phyloP scores from a whole-genome alignment of 345 rosid species.

The Mercurialis annua region DNA sequence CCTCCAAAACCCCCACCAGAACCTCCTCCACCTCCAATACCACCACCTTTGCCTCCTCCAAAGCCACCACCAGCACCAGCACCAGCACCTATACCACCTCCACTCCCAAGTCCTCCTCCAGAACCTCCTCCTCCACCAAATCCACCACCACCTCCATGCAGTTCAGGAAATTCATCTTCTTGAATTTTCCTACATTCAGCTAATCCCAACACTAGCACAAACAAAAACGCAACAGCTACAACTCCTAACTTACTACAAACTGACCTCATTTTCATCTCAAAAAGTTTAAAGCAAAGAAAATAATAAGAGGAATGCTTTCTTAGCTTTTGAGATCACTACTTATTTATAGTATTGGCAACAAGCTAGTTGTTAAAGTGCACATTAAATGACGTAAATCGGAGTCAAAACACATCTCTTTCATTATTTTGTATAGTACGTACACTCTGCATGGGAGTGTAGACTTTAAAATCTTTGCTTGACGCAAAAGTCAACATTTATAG shows the following conservation, averaged over 20 bases:
- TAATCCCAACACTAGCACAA: conserved; percentile 31
- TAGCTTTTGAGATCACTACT: too few species aligned
- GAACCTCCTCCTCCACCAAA: conserved; percentile 14
- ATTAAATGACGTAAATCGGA: neutral
- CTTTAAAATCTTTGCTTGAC: too few species aligned
- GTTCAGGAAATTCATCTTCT: conserved; percentile 13
- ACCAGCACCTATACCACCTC: conserved; percentile 11
- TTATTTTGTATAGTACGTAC: neutral
- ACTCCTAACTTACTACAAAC: conserved; percentile 13
- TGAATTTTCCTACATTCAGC: conserved; percentile 38
- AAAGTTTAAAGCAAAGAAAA: neutral
- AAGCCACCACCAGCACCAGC: conserved; percentile 12
- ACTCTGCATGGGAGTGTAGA: neutral
- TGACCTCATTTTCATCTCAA: conserved; percentile 25
- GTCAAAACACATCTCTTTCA: neutral
- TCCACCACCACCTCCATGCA: conserved; percentile 16
- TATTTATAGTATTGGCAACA: conserved; percentile 11
- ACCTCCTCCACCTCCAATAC: conserved; percentile 6
- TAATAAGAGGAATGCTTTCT: neutral
- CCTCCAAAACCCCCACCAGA: conserved; percentile 19
- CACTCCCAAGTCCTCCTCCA: conserved; percentile 15
- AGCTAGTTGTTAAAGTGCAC: too few species aligned
- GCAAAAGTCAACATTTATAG: conserved; percentile 24
- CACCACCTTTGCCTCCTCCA: neutral
- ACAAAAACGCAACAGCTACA: conserved; percentile 17